These are phyloP conservation scores for Geoglossum glabrum DNA, from an alignment of 495 filamentous ascomycete genomes.

Conservation along the genomic window DNA sequence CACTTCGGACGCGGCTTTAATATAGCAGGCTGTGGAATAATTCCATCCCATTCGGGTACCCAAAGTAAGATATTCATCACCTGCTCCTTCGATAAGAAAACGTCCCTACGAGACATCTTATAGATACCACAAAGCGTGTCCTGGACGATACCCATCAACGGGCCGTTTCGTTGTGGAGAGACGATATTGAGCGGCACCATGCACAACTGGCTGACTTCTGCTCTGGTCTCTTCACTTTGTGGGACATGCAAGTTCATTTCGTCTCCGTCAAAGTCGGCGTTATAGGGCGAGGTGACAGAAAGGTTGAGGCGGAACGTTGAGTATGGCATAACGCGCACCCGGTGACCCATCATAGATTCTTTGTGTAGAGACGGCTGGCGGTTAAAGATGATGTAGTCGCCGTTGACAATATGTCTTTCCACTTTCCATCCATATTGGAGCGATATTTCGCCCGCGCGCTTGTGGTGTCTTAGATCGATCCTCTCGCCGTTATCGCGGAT, in stretches of 20 bases:
- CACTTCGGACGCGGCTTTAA: conserved; percentile 77
- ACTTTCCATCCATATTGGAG: conserved; percentile 97
- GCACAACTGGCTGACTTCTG: conserved; percentile 81
- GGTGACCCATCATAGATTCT: conserved; percentile 99
- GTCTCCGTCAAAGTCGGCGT: conserved; percentile 98
- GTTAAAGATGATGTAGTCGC: conserved; percentile 97
- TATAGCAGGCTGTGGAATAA: conserved; percentile 80
- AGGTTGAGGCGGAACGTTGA: conserved; percentile 95
- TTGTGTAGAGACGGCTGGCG: conserved; percentile 97
- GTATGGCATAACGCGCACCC: conserved; percentile 93
- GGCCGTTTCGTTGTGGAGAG: conserved; percentile 88
- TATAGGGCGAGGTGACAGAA: conserved; percentile 95
- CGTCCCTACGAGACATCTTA: conserved; percentile 84
- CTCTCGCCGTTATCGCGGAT: conserved; percentile 79
- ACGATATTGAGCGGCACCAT: conserved; percentile 96
- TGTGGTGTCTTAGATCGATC: conserved; percentile 83
- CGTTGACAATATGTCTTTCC: conserved; percentile 84
- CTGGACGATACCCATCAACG: conserved; percentile 98
- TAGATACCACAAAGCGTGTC: conserved; percentile 92
- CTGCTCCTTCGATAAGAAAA: conserved; percentile 71
- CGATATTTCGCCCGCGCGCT: conserved; percentile 58
- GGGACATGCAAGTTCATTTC: conserved; percentile 99
- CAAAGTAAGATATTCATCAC: conserved; percentile 93
- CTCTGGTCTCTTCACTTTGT: conserved; percentile 85
- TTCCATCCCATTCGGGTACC: conserved; percentile 93